Conservation (phyloP, 2,329 filamentous ascomycete genomes). For the Blastomyces gilchristii region DNA sequence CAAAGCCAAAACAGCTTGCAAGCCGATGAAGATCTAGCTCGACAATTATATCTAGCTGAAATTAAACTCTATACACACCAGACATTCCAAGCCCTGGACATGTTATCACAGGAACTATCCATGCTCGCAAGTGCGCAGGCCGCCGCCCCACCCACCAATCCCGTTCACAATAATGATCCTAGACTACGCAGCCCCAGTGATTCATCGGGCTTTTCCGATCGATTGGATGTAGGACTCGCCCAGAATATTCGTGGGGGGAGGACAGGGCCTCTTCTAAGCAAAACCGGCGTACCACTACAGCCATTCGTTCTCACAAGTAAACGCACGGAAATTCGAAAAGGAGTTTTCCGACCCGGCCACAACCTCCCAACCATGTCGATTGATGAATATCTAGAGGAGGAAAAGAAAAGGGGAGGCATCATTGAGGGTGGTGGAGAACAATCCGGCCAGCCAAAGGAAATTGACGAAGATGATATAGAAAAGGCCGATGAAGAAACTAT, state of each 20-base stretch:
- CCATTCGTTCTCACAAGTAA: slow-evolving; percentile 79
- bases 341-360: slow-evolving; percentile 83
- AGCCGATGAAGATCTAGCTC: slow-evolving; percentile 74
- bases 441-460: slow-evolving; percentile 55
- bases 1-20: slow-evolving; percentile 51
- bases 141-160: slow-evolving; percentile 33
- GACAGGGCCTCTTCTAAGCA: slow-evolving; percentile 61
- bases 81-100: slow-evolving; percentile 78
- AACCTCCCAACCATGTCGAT: slow-evolving; percentile 96
- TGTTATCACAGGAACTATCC: slow-evolving; percentile 71
- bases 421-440: slow-evolving; percentile 81
- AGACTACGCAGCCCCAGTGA: slow-evolving; percentile 40
- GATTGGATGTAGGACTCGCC: slow-evolving; percentile 57
- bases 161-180: slow-evolving; percentile 28
- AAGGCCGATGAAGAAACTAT: slow-evolving; percentile 80
- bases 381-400: slow-evolving; percentile 93
- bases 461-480: slow-evolving; percentile 85
- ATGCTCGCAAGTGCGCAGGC: slow-evolving; percentile 64
- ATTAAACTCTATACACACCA: slow-evolving; percentile 64
- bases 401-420: slow-evolving; percentile 71
- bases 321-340: slow-evolving; percentile 62
- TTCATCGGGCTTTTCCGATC: slow-evolving; percentile 54
- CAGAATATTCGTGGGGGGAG: slow-evolving; percentile 31
- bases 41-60: slow-evolving; percentile 67
- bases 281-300: slow-evolving; percentile 71